Evolutionary conservation across 2,329 filamentous ascomycete genomes (phyloP).

Genomic region (Trichoderma aggressivum): DNA sequence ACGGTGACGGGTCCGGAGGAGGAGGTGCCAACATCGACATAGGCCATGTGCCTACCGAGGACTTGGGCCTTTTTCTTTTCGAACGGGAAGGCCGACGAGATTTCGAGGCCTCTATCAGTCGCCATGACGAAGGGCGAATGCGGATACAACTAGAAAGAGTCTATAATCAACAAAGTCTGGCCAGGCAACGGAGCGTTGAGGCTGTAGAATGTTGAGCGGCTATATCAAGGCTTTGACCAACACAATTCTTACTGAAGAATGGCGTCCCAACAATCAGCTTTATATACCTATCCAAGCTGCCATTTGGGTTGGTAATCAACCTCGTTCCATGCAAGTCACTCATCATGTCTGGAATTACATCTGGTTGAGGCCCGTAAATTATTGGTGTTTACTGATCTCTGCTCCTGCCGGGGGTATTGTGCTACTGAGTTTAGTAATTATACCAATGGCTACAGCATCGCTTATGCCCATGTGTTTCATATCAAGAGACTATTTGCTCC

Average conservation of each 20-base stretch:
- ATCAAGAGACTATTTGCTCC: not conserved
- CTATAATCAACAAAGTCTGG: not conserved
- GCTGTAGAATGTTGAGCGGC: not conserved
- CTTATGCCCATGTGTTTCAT: not conserved
- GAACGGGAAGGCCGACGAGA: not conserved
- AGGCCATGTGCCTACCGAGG: not conserved
- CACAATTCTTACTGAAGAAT: not conserved
- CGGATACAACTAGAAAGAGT: accelerated
- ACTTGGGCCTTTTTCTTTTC: not conserved
- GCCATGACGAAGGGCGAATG: not conserved
- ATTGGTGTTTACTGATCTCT: not conserved
- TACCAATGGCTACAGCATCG: not conserved
- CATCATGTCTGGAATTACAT: no score
- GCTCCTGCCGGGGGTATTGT: not conserved
- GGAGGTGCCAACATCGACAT: not conserved
- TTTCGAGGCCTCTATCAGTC: not conserved
- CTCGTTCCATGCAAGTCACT: not conserved
- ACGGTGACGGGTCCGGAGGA: not conserved
- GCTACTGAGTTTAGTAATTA: not conserved
- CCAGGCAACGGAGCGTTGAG: not conserved
- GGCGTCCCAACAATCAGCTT: not conserved
- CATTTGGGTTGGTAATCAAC: not conserved
- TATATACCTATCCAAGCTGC: not conserved
- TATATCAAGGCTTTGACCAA: not conserved
- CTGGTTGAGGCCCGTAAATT: not conserved